phyloP scores from a whole-genome alignment of 345 rosid genomes.

The Syzygium aqueum region DNA sequence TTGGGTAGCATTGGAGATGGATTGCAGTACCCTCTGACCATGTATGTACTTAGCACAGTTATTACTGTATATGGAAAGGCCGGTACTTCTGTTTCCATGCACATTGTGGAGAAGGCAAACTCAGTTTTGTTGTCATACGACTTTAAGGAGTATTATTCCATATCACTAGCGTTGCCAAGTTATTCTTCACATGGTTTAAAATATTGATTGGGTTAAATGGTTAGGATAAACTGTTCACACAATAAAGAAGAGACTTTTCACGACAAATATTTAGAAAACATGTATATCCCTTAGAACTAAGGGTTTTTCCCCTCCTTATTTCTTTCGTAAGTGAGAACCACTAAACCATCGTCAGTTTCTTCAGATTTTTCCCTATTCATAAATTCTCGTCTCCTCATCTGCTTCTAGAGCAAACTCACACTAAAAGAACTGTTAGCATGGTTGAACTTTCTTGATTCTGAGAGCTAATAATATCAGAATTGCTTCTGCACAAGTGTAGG shows the following conservation, averaged over 20 bases:
- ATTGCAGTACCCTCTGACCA: constrained; percentile 42
- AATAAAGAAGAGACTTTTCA: not conserved
- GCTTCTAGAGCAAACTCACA: not conserved
- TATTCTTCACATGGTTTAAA: not conserved
- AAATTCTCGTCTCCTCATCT: not conserved
- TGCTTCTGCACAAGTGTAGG: not conserved
- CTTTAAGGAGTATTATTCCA: not conserved
- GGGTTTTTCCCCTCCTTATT: no score
- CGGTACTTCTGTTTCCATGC: constrained; percentile 6
- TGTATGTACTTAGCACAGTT: constrained; percentile 46
- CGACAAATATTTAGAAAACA: not conserved
- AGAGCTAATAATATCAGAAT: not conserved
- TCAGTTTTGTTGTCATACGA: not conserved
- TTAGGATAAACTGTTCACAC: not conserved
- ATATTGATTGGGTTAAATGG: not conserved
- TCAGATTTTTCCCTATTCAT: not conserved
- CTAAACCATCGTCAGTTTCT: no score
- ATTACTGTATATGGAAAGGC: constrained; percentile 49
- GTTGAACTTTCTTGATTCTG: not conserved
- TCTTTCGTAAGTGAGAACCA: no score
- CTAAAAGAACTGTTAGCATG: not conserved
- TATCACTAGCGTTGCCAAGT: not conserved
- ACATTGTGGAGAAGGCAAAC: constrained; percentile 34
- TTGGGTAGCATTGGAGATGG: constrained; percentile 75
- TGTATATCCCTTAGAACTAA: not conserved